Conservation (phyloP, 1,284 basidiomycete genomes). For the Trichosporon sp. region DNA sequence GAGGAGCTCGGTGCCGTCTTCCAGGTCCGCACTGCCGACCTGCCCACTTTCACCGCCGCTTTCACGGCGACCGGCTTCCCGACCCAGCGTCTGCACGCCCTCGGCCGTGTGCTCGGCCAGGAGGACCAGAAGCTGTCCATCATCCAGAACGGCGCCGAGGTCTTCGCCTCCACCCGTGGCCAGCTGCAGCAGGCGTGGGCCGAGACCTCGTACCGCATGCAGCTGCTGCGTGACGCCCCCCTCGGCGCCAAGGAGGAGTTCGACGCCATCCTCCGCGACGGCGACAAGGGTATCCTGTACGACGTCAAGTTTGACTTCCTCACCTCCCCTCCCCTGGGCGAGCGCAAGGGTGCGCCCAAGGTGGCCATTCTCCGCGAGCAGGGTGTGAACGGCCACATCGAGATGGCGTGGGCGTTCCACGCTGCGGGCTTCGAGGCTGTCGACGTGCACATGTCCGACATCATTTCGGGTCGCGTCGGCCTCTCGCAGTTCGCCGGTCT, state of each 20-base stretch:
- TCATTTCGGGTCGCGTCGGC: slow-evolving; percentile 71
- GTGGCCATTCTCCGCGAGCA: slow-evolving; percentile 97
- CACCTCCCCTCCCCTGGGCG: slow-evolving; percentile 43
- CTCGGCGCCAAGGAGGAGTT: slow-evolving; percentile 79
- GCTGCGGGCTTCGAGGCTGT: slow-evolving; percentile 90
- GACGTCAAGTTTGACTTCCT: slow-evolving; percentile 67
- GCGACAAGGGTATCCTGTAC: slow-evolving; percentile 72
- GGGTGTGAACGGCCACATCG: slow-evolving; percentile 95
- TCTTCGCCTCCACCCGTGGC: slow-evolving; percentile 71
- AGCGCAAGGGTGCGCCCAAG: slow-evolving; percentile 66
- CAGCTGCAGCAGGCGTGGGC: slow-evolving; percentile 85
- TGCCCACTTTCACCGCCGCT: slow-evolving; percentile 64
- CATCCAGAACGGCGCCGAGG: slow-evolving; percentile 60
- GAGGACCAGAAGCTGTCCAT: slow-evolving; percentile 69
- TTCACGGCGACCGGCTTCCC: slow-evolving; percentile 76
- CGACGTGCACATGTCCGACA: slow-evolving; percentile 98
- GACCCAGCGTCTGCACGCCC: slow-evolving; percentile 68
- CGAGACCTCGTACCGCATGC: slow-evolving; percentile 92
- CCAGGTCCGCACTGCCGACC: slow-evolving; percentile 72
- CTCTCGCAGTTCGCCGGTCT: slow-evolving; percentile 78
- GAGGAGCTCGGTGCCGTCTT: slow-evolving; percentile 94
- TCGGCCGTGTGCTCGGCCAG: slow-evolving; percentile 68
- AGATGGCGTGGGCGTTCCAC: slow-evolving; percentile 98
- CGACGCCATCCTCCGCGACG: slow-evolving; percentile 70
- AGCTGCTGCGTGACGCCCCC: slow-evolving; percentile 83